Base-by-base conservation (phyloP, 192 early-diverging fungal species). In the Gamsiella multidivaricata region DNA sequence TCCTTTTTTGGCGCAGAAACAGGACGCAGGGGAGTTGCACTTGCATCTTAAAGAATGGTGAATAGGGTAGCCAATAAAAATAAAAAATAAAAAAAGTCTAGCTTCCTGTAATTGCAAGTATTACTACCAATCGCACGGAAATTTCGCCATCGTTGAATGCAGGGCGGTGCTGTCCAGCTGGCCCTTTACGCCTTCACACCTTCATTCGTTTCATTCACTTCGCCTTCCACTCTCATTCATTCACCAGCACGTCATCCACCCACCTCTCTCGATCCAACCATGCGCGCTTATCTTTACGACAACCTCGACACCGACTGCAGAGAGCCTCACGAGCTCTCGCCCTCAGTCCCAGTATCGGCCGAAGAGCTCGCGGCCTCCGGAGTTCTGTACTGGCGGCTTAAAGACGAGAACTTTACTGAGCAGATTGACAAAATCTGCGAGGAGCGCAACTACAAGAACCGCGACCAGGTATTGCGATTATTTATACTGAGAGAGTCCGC, bases 401-500 rank as follows among this genome's bases (percentile, higher is more conserved):
- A 85, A 12, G 81, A 74, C 25, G 70, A 80, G 9, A 63, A 93
- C 66, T 83, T 82, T 17, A 34, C 88, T 52, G 83, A 88, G 20
- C 68, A 89, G 49, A 79, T 97, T 45, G 83, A 97, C 29, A 62
- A 67, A 2, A 84, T 98, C 32, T 90, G 89, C 70, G 47, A 58
- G 25, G 92, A 95, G 65, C 84, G 97, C 52, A 69, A 80, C 20
- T 98, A 98, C 87, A 94, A 95, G 85, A 97, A 96, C 89, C 84
- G 94, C 28, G 97, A 98, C 80, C 82, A 89, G 70, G 93, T 91
- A 79, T 15, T 51, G n/a, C 11, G 36, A 11, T n/a, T n/a, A n/a
- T n/a, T n/a, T n/a, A n/a, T n/a, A n/a, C n/a, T n/a, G n/a, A n/a
- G n/a, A n/a, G n/a, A n/a, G n/a, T n/a, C n/a, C n/a, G n/a, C n/a